Evolutionary conservation across 345 rosid genomes (phyloP).

Genomic region (Camelina hispida): DNA sequence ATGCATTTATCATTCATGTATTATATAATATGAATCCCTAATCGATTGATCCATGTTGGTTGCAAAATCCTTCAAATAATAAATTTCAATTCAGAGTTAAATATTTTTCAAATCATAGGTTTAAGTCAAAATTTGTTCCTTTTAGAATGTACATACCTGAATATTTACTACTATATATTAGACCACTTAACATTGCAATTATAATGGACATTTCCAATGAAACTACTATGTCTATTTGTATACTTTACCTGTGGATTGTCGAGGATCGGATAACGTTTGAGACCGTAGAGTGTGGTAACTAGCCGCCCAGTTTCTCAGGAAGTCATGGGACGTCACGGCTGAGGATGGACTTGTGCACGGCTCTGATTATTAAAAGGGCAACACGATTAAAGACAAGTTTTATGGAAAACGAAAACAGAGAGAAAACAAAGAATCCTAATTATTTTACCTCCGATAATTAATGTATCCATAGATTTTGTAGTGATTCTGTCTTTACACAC

Average conservation of each 20-base stretch:
- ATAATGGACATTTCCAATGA: too few species aligned
- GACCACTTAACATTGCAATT: too few species aligned
- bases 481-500: conserved; percentile 54
- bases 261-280: conserved; percentile 36
- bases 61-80: background rate
- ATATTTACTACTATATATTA: too few species aligned
- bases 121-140: too few species aligned
- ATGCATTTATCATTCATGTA: background rate
- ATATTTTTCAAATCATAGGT: too few species aligned
- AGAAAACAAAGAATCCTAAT: background rate
- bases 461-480: conserved; percentile 53
- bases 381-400: background rate
- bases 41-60: background rate
- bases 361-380: conserved; percentile 14
- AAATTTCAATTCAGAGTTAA: background rate
- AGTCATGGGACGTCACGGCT: conserved; percentile 17
- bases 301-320: conserved; percentile 40
- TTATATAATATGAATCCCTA: background rate
- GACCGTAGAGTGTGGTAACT: conserved; percentile 40
- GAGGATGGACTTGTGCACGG: conserved; percentile 28
- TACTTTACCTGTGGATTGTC: conserved; percentile 36
- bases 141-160: too few species aligned
- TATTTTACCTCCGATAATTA: conserved; percentile 38
- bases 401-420: background rate
- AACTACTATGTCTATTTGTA: too few species aligned